Conservation (phyloP, 2,329 filamentous ascomycete genomes). For the Aschersonia sp. region DNA sequence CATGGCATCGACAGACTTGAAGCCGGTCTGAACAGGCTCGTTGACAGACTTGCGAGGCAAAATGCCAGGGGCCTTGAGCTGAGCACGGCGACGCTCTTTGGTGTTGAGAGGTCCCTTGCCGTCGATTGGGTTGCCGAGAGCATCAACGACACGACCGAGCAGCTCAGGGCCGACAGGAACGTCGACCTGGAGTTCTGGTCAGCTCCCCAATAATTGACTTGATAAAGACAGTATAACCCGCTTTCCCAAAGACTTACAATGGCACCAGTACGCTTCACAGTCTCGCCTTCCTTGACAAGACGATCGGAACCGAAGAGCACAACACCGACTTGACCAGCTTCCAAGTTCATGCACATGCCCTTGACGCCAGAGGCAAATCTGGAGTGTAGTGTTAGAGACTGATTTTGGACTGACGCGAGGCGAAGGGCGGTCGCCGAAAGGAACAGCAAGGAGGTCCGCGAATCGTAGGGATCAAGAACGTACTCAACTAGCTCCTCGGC, state of each 20-base stretch:
- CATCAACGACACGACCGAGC: slow-evolving; percentile 96
- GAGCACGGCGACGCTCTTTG: slow-evolving; percentile 84
- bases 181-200: slow-evolving; percentile 55
- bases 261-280: slow-evolving; percentile 97
- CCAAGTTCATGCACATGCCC: slow-evolving; percentile 99
- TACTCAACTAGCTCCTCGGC: slow-evolving; percentile 99
- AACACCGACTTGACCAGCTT: slow-evolving; percentile 99
- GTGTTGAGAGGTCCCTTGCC: slow-evolving; percentile 96
- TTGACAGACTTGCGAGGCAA: slow-evolving; percentile 93
- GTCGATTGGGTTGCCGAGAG: slow-evolving; percentile 97
- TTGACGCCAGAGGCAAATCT: slow-evolving; percentile 99
- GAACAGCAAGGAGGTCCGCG: background rate
- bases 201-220: background rate
- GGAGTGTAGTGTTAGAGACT: slow-evolving; percentile 1
- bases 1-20: slow-evolving; percentile 99
- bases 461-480: slow-evolving; percentile 24
- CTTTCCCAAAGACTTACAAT: slow-evolving; percentile 55
- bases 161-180: slow-evolving; percentile 85
- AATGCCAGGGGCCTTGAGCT: slow-evolving; percentile 98
- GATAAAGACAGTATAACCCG: background rate
- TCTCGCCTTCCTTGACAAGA: slow-evolving; percentile 99
- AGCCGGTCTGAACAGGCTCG: slow-evolving; percentile 97
- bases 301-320: slow-evolving; percentile 99
- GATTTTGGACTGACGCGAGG: background rate
- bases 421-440: background rate